A percentile compares a stretch with the other conserved stretches of the same genome.
phyloP scores from a whole-genome alignment of 2,329 filamentous ascomycete species.

The Calonectria ilicicola region DNA sequence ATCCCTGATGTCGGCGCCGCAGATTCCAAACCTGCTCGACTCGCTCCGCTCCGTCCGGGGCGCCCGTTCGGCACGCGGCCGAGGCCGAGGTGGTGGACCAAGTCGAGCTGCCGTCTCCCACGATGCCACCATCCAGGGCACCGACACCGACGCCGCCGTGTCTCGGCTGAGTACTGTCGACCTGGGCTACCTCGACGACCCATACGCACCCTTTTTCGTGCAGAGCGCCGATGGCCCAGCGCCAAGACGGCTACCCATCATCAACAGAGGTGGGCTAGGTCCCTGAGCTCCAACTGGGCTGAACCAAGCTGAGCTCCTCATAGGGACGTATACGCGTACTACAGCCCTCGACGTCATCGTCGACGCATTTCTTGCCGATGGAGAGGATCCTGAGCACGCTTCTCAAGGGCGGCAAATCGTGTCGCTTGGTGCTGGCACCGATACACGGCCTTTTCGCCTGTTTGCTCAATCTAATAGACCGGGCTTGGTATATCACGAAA shows the following conservation, averaged over 20 bases:
- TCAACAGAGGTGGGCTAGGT: conserved; percentile 81
- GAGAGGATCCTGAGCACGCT: conserved; percentile 39
- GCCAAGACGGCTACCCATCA: conserved; percentile 83
- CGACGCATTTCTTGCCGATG: conserved; percentile 71
- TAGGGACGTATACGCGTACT: conserved; percentile 94
- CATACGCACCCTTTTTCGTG: conserved; percentile 80
- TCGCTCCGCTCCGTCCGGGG: conserved; percentile 62
- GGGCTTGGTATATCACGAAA: conserved; percentile 83
- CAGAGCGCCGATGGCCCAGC: conserved; percentile 58
- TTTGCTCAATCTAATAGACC: conserved; percentile 57
- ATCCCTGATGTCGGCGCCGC: conserved; percentile 72
- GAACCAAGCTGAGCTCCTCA: conserved; percentile 32
- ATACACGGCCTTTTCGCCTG: conserved; percentile 87
- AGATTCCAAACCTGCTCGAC: conserved; percentile 81
- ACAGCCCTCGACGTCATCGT: conserved; percentile 85
- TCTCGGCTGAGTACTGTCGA: conserved; percentile 91
- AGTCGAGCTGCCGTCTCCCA: conserved; percentile 56
- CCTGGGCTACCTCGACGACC: conserved; percentile 85
- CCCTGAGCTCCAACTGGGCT: neutral
- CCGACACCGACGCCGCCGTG: conserved; percentile 90
- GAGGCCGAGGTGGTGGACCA: conserved; percentile 50
- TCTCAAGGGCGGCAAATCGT: conserved; percentile 77
- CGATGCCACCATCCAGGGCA: conserved; percentile 85
- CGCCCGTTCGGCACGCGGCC: conserved; percentile 36
- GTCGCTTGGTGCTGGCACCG: conserved; percentile 92